A percentile compares a stretch with the other conserved stretches of the same genome.
Evolutionary conservation across 805 yeast genomes (phyloP).

Genomic region (Blastobotrys mokoenaii): DNA sequence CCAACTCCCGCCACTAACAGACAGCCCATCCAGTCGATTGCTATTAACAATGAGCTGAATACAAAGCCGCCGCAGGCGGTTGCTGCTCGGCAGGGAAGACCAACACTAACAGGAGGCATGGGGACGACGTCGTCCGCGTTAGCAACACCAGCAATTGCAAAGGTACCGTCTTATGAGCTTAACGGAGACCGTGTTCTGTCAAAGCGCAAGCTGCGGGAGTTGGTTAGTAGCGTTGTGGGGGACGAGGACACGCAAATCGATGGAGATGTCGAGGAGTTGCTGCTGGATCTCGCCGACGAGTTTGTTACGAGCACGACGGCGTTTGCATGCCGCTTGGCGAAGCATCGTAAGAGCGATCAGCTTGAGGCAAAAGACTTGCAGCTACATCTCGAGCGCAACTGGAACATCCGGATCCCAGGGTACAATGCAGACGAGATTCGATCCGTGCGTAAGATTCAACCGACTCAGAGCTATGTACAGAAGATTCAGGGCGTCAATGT

Average conservation of each 20-base stretch:
- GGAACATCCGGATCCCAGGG: slow-evolving; percentile 95
- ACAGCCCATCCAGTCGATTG: slow-evolving; percentile 22
- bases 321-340: slow-evolving; percentile 91
- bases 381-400: slow-evolving; percentile 80
- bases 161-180: slow-evolving; percentile 75
- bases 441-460: slow-evolving; percentile 33
- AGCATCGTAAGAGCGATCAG: slow-evolving; percentile 82
- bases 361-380: slow-evolving; percentile 87
- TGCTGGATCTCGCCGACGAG: slow-evolving; percentile 91
- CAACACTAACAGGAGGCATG: slow-evolving; percentile 77
- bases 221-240: slow-evolving; percentile 57
- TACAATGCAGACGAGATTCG: slow-evolving; percentile 86
- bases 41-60: slow-evolving; percentile 58
- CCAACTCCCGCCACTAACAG: slow-evolving; percentile 27
- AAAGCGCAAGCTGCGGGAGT: slow-evolving; percentile 80
- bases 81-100: slow-evolving; percentile 59
- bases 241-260: slow-evolving; percentile 89
- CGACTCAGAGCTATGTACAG: slow-evolving; percentile 32
- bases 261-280: slow-evolving; percentile 86
- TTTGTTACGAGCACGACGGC: slow-evolving; percentile 84
- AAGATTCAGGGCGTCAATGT: slow-evolving; percentile 31
- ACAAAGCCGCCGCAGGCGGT: slow-evolving; percentile 61
- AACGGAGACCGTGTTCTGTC: slow-evolving; percentile 64
- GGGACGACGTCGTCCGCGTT: slow-evolving; percentile 64
- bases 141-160: slow-evolving; percentile 65